Base-by-base conservation (phyloP, 2,329 filamentous ascomycete genomes). In the Stagonosporopsis rhizophila region DNA sequence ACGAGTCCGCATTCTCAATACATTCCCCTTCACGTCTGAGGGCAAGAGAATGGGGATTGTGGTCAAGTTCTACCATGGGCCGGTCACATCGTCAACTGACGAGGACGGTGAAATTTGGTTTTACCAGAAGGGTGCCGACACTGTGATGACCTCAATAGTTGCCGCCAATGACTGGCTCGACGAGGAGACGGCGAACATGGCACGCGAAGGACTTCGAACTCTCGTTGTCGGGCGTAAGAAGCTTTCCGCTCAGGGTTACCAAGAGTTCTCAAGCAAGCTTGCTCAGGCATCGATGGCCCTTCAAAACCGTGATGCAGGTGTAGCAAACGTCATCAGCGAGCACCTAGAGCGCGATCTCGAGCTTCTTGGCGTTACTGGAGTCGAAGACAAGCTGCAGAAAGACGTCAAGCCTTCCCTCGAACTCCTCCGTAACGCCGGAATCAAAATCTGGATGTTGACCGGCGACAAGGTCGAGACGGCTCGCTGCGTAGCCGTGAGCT, bases 361-460 rank as follows among this genome's bases (percentile, higher is more conserved):
- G 73, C 85, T 99, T 6, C 84, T 98, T 1, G 95, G 95, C n/a
- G 93, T 99, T 12, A 99, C 95, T 1, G 95, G 95, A 61, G 95
- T 99, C 0, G 96, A 99, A 76, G 95, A 99, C 77, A 96, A 96
- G 73, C 85, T 99, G 12, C 95, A 99, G 74, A 89, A 88, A 61
- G 92, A 98, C 70, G 95, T 99, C 70, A 99, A 98, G 75, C 90
- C 94, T 1, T 96, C 92, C 0, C 83, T 99, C 6, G 96, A 99
- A 76, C 85, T 99, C 5, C 85, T 99, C 48, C 91, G 95, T 64
- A 99, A 99, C 69, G 95, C 95, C 0, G 95, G 95, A 23, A 95
- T 99, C 78, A 98, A 98, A 77, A 98, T 99, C 46, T 99, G 95
- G 95, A 99, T 99, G 95, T 82, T 99, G 73, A 99, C 95, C 0